phyloP scores from a whole-genome alignment of 2,329 filamentous ascomycete genomes.

The Dryadomyces sulphureus region DNA sequence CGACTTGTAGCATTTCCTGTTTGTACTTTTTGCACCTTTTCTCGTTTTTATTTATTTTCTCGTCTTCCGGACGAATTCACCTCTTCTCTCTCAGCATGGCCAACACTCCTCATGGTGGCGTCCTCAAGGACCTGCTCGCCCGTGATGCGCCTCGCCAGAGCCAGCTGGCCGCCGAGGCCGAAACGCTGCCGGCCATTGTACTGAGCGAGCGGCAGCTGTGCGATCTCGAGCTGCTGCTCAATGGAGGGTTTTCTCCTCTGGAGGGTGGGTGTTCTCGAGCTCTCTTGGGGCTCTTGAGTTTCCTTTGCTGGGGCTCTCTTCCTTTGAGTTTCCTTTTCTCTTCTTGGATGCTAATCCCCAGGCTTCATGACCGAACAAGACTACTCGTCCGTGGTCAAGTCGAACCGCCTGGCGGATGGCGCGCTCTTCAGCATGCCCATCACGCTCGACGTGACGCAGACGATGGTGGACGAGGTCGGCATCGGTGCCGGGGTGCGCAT shows the following conservation, averaged over 20 bases:
- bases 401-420: constrained; percentile 75
- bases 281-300: no score
- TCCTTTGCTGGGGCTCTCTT: no score
- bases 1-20: background rate
- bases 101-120: constrained; percentile 69
- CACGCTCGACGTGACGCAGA: constrained; percentile 69
- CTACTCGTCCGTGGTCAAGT: constrained; percentile 84
- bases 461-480: constrained; percentile 57
- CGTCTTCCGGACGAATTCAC: background rate
- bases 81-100: constrained; percentile 33
- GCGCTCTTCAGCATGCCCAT: constrained; percentile 95
- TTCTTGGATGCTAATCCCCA: constrained; percentile 19
- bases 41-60: constrained; percentile 1
- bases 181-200: constrained; percentile 68
- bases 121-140: constrained; percentile 95
- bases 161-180: constrained; percentile 70
- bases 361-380: constrained; percentile 97
- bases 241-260: constrained; percentile 91
- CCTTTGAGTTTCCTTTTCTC: background rate
- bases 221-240: constrained; percentile 93
- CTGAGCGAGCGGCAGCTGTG: constrained; percentile 92
- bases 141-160: constrained; percentile 74
- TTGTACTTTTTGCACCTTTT: background rate
- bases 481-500: constrained; percentile 71
- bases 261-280: constrained; percentile 70